Evolutionary conservation across 2,329 filamentous ascomycete species (phyloP).

Genomic region (Aspergillus luchuensis): DNA sequence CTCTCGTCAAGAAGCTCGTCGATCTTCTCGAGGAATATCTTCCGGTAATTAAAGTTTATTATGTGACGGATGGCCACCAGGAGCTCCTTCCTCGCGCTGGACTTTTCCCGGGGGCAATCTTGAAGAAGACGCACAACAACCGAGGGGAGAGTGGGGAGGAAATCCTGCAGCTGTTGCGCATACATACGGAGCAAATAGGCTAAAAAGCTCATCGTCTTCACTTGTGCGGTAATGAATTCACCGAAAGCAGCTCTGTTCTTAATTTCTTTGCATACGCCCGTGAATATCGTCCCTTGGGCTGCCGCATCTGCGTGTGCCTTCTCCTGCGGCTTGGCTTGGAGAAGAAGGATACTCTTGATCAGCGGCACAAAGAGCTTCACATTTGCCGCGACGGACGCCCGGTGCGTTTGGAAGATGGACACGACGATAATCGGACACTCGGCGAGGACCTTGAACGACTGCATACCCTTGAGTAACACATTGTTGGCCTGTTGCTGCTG

Average conservation of each 20-base stretch:
- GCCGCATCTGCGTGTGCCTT: conserved; percentile 86
- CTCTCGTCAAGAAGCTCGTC: conserved; percentile 92
- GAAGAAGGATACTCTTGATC: conserved; percentile 84
- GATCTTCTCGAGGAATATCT: conserved; percentile 92
- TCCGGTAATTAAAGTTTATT: conserved; percentile 97
- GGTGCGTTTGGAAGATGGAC: conserved; percentile 93
- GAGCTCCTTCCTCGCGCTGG: conserved; percentile 88
- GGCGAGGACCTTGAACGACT: conserved; percentile 96
- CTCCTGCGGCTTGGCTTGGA: conserved; percentile 91
- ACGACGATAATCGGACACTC: conserved; percentile 99
- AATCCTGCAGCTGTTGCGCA: conserved; percentile 82
- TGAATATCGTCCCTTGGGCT: conserved; percentile 78
- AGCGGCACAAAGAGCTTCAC: conserved; percentile 90
- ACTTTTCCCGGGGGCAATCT: conserved; percentile 94
- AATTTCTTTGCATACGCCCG: conserved; percentile 89
- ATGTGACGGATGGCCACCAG: conserved; percentile 96
- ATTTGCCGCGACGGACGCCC: conserved; percentile 75
- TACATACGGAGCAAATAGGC: conserved; percentile 91
- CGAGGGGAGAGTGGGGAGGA: conserved; percentile 78
- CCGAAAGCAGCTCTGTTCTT: conserved; percentile 93
- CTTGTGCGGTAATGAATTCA: conserved; percentile 95
- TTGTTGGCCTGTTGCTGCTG: conserved; percentile 75
- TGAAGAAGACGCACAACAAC: conserved; percentile 89
- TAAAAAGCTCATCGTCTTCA: conserved; percentile 98
- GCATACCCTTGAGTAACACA: conserved; percentile 87